Base-by-base conservation (phyloP, 1,284 basidiomycete species). In the Termitomyces sp. region DNA sequence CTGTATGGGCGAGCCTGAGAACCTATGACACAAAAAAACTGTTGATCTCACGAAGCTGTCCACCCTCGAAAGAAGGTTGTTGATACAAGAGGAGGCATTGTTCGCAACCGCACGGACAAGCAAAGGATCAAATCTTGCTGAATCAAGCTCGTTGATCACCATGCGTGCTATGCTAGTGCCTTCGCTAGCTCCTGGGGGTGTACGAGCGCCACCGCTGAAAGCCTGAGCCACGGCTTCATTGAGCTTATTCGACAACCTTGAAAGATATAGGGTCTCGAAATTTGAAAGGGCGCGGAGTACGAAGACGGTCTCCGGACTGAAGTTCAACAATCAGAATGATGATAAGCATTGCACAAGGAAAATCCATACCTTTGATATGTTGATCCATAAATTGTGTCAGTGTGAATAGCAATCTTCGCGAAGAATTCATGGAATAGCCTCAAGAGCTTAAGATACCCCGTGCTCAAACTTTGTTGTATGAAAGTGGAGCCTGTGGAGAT, bases 351-450 rank as follows among this genome's bases (percentile, higher is more conserved):
- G 33, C 46, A 34, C 38, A 21, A 5, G 46, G 34, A 46, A 26
- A 41, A 42, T 34, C 50, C 31, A 58, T 41, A 91, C 92, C 91
- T 94, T 72, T 98, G 95, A 50, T 89, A 80, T 5, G 81, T 77
- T 48, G 84, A 80, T 0, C 84, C 87, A 68, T 98, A 98, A 3
- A 90, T 76, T 0, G 95, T 96, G 67, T 98, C 94, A 0, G 95
- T 97, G 64, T 97, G 91, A 4, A 97, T 87, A 0, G 92, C 84
- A 48, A 98, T 94, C 68, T 94, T 94, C 17, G 89, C 85, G 67
- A 98, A 98, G 70, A 98, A 96, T 40, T 94, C 93, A 53, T 98
- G 94, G 70, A 98, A 94, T 10, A 97, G 77, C 12, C 96, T 82
- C 6, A 98, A 69, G 3, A 98, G 75, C 49, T 83, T 82, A 1